Base-by-base conservation (phyloP, 2,329 filamentous ascomycete species). In the Ophiosphaerella narmari region DNA sequence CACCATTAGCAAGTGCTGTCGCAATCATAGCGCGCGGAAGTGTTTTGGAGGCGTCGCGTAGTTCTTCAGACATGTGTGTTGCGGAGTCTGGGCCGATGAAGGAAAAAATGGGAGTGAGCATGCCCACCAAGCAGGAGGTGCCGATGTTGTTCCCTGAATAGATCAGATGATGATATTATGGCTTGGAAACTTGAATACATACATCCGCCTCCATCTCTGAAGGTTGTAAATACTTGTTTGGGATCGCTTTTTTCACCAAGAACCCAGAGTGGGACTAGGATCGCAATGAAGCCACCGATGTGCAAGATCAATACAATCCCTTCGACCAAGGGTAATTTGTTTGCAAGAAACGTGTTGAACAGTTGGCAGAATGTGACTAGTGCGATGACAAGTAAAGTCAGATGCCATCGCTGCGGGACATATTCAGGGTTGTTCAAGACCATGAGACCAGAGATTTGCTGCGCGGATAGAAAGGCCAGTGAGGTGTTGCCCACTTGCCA, bases 221-320 rank as follows among this genome's bases (percentile, higher is more conserved):
- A 81, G 1, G 70, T 54, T 3, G 74, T 72, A 47, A 80, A 79
- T 0, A 80, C 77, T 1, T 71, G 67, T 12, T 68, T 55, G 0
- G 75, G 57, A 3, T 67, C 57, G 11, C 65, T 66, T n/a, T 67
- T 69, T 1, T 75, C 70, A 4, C 52, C 61, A 11, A 65, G 36
- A 16, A 53, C 52, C 62, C 57, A 62, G 6, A 68, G 49, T 5
- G 55, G 52, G 5, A 80, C 73, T 8, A 82, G 59, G 49, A 81
- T 73, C 1, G 74, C 77, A 50, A 82, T 77, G 54, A 82, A 78
- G 2, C 78, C 80, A 13, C 75, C 57, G 21, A 81, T 61, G 49
- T 82, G 79, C 2, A 82, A 49, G 8, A 78, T 64, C 13, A 80
- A 13, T 7, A 45, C 21, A 39, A 55, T 9, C 18, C 48, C 48